Evolutionary conservation across 805 yeast species (phyloP).

Genomic region (Kockiozyma suomiensis): DNA sequence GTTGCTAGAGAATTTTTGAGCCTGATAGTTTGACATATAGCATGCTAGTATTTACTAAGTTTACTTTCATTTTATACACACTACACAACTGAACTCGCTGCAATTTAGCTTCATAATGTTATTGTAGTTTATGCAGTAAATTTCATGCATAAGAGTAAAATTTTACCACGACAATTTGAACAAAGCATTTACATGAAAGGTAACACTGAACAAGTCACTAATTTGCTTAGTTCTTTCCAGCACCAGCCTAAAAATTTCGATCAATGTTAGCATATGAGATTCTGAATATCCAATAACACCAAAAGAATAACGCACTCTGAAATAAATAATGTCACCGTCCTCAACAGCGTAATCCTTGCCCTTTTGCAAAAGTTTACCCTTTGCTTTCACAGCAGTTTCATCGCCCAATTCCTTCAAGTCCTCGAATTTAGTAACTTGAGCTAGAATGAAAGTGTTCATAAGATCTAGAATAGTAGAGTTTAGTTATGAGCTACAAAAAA

Average conservation of each 20-base stretch:
- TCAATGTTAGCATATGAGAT: background rate
- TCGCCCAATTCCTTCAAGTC: constrained; percentile 78
- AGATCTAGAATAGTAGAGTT: constrained; percentile 53
- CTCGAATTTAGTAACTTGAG: constrained; percentile 84
- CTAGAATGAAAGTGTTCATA: constrained; percentile 91
- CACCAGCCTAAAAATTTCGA: constrained; percentile 61
- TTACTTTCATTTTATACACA: no score
- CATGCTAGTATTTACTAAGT: no score
- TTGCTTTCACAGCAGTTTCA: constrained; percentile 78
- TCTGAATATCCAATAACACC: background rate
- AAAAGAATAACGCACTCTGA: constrained; percentile 54
- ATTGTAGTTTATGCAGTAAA: no score
- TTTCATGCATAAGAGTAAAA: no score
- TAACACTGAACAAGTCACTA: background rate
- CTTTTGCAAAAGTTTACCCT: constrained; percentile 86
- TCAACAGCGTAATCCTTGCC: constrained; percentile 95
- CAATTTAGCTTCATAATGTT: no score
- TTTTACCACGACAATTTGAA: no score
- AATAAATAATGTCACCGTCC: constrained; percentile 89
- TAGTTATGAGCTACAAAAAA: background rate
- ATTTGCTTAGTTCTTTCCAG: constrained; percentile 65
- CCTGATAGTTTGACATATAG: no score
- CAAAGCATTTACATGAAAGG: background rate
- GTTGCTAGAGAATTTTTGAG: no score
- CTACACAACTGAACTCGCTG: no score